These are phyloP conservation scores for Leucocoprinus sp. DNA, from an alignment of 768 basidiomycete genomes.

Conservation along the genomic window DNA sequence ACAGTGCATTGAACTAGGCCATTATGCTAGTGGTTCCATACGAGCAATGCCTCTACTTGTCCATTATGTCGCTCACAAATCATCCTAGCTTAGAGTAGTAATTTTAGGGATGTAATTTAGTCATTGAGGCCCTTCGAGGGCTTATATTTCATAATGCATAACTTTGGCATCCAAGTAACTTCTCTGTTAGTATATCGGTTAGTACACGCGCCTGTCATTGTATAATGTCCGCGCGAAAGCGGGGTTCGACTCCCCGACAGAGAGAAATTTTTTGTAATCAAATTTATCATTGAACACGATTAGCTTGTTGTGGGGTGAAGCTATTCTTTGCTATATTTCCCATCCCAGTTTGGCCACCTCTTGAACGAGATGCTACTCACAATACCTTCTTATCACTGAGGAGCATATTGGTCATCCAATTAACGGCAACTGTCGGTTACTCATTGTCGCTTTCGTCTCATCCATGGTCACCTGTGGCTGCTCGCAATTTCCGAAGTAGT, in stretches of 20 bases:
- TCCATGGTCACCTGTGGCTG: no score
- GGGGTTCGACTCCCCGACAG: slow-evolving; percentile 17
- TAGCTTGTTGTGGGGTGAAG: not conserved
- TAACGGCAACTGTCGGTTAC: no score
- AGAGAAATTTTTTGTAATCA: slow-evolving; percentile 6
- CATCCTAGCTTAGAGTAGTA: slow-evolving; percentile 26
- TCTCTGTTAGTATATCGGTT: slow-evolving; percentile 11
- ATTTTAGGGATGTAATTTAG: not conserved
- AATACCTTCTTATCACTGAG: no score
- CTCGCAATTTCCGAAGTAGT: no score
- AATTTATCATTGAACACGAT: not conserved
- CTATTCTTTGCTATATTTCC: no score
- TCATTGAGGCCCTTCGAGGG: no score
- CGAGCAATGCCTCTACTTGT: slow-evolving; percentile 85
- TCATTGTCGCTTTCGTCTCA: no score
- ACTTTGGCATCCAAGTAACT: no score
- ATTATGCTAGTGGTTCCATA: slow-evolving; percentile 69
- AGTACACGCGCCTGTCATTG: slow-evolving; percentile 12
- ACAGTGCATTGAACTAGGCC: not conserved
- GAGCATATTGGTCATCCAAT: no score
- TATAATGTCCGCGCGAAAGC: slow-evolving; percentile 14
- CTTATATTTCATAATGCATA: not conserved
- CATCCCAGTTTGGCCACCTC: no score
- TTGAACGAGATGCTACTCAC: no score
- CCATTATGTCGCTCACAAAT: slow-evolving; percentile 87